These are phyloP conservation scores for Metschnikowia noctiluminum DNA, from an alignment of 805 yeast species.

Conservation along the genomic window DNA sequence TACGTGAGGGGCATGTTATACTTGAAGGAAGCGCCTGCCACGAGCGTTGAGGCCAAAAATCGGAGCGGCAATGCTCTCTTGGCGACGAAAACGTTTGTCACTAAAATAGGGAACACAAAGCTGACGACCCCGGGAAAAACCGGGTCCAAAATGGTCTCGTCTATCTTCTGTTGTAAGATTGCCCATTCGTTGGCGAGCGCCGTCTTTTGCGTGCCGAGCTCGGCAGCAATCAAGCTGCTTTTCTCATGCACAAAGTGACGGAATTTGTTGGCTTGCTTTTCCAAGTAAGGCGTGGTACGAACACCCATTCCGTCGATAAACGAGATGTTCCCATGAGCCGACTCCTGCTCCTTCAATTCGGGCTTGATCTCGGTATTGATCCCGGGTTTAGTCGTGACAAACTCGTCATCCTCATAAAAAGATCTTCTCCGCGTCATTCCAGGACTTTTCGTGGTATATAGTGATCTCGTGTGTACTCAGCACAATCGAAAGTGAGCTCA, in stretches of 20 bases:
- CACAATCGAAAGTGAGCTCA: too few relatives aligned
- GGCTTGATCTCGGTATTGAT: slow-evolving; percentile 34
- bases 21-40: slow-evolving; percentile 42
- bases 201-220: slow-evolving; percentile 43
- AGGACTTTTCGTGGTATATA: background rate
- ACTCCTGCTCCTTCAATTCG: slow-evolving; percentile 38
- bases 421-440: slow-evolving; percentile 3
- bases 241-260: slow-evolving; percentile 40
- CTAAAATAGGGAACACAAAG: slow-evolving; percentile 51
- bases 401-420: slow-evolving; percentile 54
- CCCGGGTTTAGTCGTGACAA: slow-evolving; percentile 48
- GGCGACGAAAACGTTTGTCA: slow-evolving; percentile 54
- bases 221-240: slow-evolving; percentile 38
- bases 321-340: slow-evolving; percentile 36
- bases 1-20: slow-evolving; percentile 48
- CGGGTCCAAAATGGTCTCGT: slow-evolving; percentile 46
- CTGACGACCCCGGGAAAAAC: slow-evolving; percentile 53
- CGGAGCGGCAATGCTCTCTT: slow-evolving; percentile 48
- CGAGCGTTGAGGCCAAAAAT: slow-evolving; percentile 47
- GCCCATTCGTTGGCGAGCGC: slow-evolving; percentile 44
- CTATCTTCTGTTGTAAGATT: slow-evolving; percentile 27
- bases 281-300: slow-evolving; percentile 46
- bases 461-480: too few relatives aligned
- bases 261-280: slow-evolving; percentile 37
- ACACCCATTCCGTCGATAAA: slow-evolving; percentile 54